phyloP scores from a whole-genome alignment of 139 green algal species.

The Gonium pectorale region DNA sequence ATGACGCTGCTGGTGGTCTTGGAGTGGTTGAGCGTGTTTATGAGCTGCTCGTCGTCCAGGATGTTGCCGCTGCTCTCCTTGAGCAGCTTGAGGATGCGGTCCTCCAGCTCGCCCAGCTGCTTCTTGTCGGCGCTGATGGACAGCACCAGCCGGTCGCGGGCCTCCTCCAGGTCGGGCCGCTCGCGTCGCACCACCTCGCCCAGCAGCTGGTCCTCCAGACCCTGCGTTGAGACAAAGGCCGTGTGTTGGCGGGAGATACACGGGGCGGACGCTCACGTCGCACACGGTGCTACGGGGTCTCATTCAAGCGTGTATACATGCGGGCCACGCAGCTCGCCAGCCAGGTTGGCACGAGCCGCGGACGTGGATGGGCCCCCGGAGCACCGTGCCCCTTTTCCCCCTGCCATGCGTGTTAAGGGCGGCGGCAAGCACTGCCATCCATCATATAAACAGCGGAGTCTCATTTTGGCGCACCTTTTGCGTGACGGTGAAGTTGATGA shows the following conservation, averaged over 20 bases:
- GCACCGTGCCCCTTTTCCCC: too few species aligned
- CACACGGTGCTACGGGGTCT: too few species aligned
- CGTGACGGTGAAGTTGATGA: slow-evolving; percentile 92
- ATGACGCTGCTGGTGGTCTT: slow-evolving; percentile 87
- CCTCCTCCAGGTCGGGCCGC: slow-evolving; percentile 78
- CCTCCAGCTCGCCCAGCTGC: slow-evolving; percentile 80
- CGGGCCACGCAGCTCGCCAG: too few species aligned
- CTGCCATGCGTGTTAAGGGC: not conserved
- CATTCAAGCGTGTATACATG: too few species aligned
- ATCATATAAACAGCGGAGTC: not conserved
- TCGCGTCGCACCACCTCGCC: slow-evolving; percentile 87
- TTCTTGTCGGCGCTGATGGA: slow-evolving; percentile 87
- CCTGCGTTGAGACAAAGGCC: slow-evolving; percentile 34
- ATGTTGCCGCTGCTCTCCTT: slow-evolving; percentile 90
- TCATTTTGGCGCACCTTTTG: slow-evolving; percentile 53
- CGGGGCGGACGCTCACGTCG: too few species aligned
- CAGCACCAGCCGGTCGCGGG: slow-evolving; percentile 82
- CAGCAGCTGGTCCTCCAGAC: slow-evolving; percentile 92
- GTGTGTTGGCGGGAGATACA: too few species aligned
- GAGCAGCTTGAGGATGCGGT: slow-evolving; percentile 86
- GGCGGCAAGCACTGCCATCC: too few species aligned
- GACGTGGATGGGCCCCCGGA: too few species aligned
- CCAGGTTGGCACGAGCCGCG: too few species aligned
- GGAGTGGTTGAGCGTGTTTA: slow-evolving; percentile 91
- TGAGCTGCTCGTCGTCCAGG: slow-evolving; percentile 91